These are phyloP conservation scores for Cystobasidiaceae sp. DNA, from an alignment of 1,284 basidiomycete genomes.

Conservation along the genomic window DNA sequence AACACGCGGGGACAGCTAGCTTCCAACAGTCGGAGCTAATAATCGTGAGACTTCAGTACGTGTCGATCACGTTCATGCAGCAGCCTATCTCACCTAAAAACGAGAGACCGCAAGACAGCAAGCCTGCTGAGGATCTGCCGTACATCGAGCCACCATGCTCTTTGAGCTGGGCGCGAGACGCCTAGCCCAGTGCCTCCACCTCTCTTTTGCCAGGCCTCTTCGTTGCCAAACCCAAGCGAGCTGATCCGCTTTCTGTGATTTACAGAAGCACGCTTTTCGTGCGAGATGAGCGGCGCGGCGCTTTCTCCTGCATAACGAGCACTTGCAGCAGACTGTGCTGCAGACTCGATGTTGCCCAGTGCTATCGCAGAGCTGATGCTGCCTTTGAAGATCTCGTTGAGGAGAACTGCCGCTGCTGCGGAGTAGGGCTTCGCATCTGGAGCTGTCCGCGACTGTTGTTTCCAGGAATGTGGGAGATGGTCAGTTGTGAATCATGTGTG, in stretches of 20 bases:
- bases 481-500: neutral
- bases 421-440: conserved; percentile 59
- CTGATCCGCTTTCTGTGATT: conserved; percentile 13
- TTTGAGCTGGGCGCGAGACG: neutral
- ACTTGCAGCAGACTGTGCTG: neutral
- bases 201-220: conserved; percentile 22
- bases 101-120: neutral
- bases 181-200: neutral
- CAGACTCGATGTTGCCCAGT: conserved; percentile 45
- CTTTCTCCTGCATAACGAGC: conserved; percentile 4
- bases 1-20: conserved; percentile 87
- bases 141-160: conserved; percentile 42
- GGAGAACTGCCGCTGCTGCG: conserved; percentile 81
- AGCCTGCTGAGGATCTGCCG: conserved; percentile 9
- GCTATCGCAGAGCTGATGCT: conserved; percentile 72
- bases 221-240: neutral
- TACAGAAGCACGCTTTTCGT: neutral
- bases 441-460: conserved; percentile 43
- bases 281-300: neutral
- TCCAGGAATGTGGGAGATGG: conserved; percentile 1
- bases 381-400: conserved; percentile 89
- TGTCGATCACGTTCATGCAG: neutral
- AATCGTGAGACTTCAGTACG: neutral
- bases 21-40: conserved; percentile 76
- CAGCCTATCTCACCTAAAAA: conserved; percentile 35